Evolutionary conservation across 352 stramenopile species (phyloP), one percentile per base, ranked within the genome.

Genomic region (Globisporangium rhizosaccharum): DNA sequence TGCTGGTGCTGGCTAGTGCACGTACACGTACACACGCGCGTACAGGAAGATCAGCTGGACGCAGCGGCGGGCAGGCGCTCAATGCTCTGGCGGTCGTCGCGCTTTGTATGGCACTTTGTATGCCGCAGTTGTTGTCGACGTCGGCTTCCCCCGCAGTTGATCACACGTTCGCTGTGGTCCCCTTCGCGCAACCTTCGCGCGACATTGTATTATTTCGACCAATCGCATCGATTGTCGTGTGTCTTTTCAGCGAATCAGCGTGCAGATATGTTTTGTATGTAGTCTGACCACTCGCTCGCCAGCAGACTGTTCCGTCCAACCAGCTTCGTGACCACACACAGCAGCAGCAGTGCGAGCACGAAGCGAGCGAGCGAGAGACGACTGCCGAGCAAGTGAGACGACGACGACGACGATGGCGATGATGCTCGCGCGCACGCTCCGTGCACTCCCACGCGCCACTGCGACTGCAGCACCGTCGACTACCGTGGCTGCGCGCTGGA

Each of bases 351-450:
- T 4, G 28, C 37, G 10, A 15, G 37, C 37, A 15, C 28, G 28
- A 33, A 33, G 28, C 28, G 37, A 42, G 41, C 41, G 18, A 18
- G 41, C 11, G 17, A 58, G 30, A 51, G 45, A 59, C 23, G 15
- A 51, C 39, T 42, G 37, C 37, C 37, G 37, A 42, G 10, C 37
- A 14, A 42, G 37, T 14, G 10, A 10, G 14, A 46, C 41, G 41
- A 46, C 41, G 33, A 39, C 33, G 30, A 53, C 41, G 25, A 59
- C 18, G 54, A 59, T 59, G 54, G 54, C 46, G 41, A 46, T 46
- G 18, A 59, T 59, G 42, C 39, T 59, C 30, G 30, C 51, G 54
- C 54, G 54, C 30, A 52, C 41, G 20, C 54, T 59, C 39, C 54
- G 46, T 26, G 17, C 54, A n/a, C 30, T 59, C 39, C 42, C 42